Base-by-base conservation (phyloP, 2,329 filamentous ascomycete species). In the Xylogone sp. region DNA sequence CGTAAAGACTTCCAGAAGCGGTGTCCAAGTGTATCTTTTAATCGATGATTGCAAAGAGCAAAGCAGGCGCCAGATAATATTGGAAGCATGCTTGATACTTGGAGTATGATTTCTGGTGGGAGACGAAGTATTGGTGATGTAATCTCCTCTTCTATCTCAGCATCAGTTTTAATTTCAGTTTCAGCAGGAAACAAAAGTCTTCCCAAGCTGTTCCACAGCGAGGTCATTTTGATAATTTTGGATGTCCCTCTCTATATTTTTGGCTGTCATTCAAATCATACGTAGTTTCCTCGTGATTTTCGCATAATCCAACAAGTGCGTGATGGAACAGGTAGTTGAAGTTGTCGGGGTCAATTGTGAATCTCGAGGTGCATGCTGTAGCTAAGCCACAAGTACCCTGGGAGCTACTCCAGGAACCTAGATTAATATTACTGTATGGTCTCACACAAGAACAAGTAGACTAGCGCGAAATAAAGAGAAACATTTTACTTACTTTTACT, bases 91-190 rank as follows among this genome's bases (percentile, higher is more conserved):
- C 20, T 46, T 49, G 54, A 52, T 49, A 56, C 20, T 20, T 39
- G 48, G 21, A 54, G 27, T 19, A 55, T 54, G 19, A 53, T 48
- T 51, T 55, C 54, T 48, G 50, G 50, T 46, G 54, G 54, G 9
- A 56, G 52, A 34, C 52, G 46, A 54, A 54, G 52, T 47, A 54
- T 45, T 43, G 27, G 20, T 2, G 45, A 42, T 42, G 16, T 7
- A 43, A 19, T 7, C 31, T 12, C 39, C 5, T 20, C 13, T 21
- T 47, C 47, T 52, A n/a, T n/a, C n/a, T 50, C 43, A 19, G 13
- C 34, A 43, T 46, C 45, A 46, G 42, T 13, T 43, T 19, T 46
- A 29, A 21, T 21, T 22, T 43, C 43, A 48, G 43, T 45, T 50
- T 46, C 42, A 47, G 48, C 42, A 19, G n/a, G 31, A 49, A 27